Conservation (phyloP, 371 early-diverging fungal species). For the Mucor racemosus region DNA sequence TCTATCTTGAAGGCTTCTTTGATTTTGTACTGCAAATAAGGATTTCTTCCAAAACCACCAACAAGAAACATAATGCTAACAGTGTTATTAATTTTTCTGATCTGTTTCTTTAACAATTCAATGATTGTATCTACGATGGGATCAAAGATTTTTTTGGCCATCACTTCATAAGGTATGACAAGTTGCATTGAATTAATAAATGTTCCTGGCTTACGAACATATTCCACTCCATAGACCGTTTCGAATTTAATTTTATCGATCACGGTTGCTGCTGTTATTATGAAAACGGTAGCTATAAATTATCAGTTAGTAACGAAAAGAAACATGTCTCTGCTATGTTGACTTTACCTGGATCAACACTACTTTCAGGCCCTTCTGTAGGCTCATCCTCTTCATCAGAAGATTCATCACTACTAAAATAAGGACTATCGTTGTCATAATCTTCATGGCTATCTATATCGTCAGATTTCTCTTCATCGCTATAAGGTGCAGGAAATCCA, state of each 20-base stretch:
- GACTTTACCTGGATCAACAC: no score
- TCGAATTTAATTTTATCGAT: neutral
- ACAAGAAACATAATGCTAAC: constrained; percentile 17
- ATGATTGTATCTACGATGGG: constrained; percentile 17
- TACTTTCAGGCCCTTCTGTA: no score
- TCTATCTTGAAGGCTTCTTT: neutral
- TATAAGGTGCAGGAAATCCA: no score
- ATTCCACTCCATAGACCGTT: neutral
- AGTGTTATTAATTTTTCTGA: neutral
- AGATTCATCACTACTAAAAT: no score
- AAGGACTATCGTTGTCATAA: no score
- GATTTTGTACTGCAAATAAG: constrained; percentile 14
- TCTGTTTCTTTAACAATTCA: constrained; percentile 12
- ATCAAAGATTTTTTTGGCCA: constrained; percentile 21
- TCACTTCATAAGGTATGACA: neutral
- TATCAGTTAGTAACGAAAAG: no score
- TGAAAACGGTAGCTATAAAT: no score
- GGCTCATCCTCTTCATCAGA: no score
- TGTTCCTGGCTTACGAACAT: neutral
- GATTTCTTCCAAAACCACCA: constrained; percentile 23
- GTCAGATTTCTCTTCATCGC: no score
- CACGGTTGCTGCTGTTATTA: no score
- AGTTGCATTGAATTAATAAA: neutral
- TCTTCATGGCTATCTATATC: no score
- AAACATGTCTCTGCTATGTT: no score